phyloP scores from a whole-genome alignment of 495 filamentous ascomycete genomes.

The Penicillium steckii region DNA sequence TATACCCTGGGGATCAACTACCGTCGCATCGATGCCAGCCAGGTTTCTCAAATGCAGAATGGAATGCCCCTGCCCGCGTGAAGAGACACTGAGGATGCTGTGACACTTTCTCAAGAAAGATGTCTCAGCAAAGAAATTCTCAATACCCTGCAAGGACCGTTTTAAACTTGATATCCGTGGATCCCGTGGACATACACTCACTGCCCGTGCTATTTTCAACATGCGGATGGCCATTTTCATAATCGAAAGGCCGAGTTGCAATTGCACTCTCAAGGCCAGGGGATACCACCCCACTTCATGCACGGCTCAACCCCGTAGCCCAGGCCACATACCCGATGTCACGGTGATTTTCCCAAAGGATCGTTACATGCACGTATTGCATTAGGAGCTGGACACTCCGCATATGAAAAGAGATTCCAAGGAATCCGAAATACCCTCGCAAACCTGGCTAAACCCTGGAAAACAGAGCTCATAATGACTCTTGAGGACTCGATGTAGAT shows the following conservation, averaged over 20 bases:
- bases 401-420: neutral
- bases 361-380: neutral
- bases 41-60: conserved; percentile 36
- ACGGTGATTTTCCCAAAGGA: neutral
- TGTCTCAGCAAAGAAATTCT: conserved; percentile 2
- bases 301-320: neutral
- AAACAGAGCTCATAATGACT: neutral
- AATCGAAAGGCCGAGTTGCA: neutral
- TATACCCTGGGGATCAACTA: conserved; percentile 46
- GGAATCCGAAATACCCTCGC: neutral
- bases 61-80: conserved; percentile 37
- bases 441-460: conserved; percentile 5
- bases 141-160: conserved; percentile 3
- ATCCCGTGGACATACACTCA: neutral
- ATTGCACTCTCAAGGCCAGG: neutral
- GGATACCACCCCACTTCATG: neutral
- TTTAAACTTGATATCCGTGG: conserved; percentile 1
- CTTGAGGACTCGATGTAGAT: neutral
- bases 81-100: conserved; percentile 14
- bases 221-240: neutral
- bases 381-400: conserved; percentile 6
- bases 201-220: neutral
- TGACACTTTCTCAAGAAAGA: neutral
- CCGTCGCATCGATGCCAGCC: conserved; percentile 47
- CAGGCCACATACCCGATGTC: neutral